These are phyloP conservation scores for Mucor circinelloides DNA, from an alignment of 371 early-diverging fungal genomes.

Conservation along the genomic window DNA sequence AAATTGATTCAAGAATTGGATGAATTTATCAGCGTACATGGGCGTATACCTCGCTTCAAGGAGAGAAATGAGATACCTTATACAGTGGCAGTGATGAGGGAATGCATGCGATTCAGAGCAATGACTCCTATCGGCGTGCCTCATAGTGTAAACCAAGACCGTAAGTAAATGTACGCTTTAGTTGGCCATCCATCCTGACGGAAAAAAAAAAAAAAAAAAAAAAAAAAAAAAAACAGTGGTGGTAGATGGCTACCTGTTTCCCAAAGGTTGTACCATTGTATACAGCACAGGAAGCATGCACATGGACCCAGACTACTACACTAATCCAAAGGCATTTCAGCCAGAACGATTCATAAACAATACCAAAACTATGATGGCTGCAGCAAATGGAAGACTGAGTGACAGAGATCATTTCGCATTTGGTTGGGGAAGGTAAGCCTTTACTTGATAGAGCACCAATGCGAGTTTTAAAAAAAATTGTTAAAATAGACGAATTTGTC, in stretches of 20 bases:
- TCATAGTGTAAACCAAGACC: slow-evolving; percentile 8
- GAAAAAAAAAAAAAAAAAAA: too few relatives aligned
- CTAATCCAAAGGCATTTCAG: slow-evolving; percentile 9
- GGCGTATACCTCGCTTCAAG: too few relatives aligned
- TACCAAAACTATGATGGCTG: slow-evolving; percentile 6
- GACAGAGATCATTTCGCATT: slow-evolving; percentile 19
- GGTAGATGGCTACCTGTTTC: slow-evolving; percentile 15
- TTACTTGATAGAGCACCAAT: not conserved
- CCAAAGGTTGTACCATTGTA: not conserved
- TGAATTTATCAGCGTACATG: too few relatives aligned
- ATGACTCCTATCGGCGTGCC: slow-evolving; percentile 7
- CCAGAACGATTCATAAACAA: slow-evolving; percentile 20
- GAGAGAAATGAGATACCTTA: too few relatives aligned
- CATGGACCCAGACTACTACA: slow-evolving; percentile 6
- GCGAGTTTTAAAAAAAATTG: too few relatives aligned
- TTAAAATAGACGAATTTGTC: slow-evolving; percentile 15
- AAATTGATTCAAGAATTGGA: too few relatives aligned
- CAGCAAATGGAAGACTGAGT: slow-evolving; percentile 14
- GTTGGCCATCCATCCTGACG: too few relatives aligned
- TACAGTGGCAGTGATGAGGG: too few relatives aligned
- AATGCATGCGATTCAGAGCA: slow-evolving; percentile 6
- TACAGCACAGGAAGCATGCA: slow-evolving; percentile 16
- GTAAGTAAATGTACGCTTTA: not conserved
- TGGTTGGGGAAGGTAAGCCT: slow-evolving; percentile 25
- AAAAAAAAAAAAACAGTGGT: not conserved